Evolutionary conservation across 2,329 filamentous ascomycete genomes (phyloP).

Genomic region (Neospermospora avenae): DNA sequence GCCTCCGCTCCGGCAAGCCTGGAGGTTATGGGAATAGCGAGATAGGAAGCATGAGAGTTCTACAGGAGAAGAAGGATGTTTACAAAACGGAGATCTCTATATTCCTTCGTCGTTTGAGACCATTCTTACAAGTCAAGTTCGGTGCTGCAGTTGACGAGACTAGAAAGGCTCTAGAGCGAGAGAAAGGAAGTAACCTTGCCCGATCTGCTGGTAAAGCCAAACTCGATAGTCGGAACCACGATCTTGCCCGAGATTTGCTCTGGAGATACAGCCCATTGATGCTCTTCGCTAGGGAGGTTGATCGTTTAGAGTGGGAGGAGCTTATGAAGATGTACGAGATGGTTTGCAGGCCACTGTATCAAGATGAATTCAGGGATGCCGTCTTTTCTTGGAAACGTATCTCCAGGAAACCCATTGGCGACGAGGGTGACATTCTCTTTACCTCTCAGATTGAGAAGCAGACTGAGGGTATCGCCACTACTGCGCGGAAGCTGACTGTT

Average conservation of each 20-base stretch:
- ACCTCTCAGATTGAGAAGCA: slow-evolving; percentile 82
- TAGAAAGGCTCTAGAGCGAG: slow-evolving; percentile 52
- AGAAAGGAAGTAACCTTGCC: slow-evolving; percentile 51
- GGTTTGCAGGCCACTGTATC: slow-evolving; percentile 73
- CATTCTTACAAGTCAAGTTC: slow-evolving; percentile 80
- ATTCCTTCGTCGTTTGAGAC: slow-evolving; percentile 76
- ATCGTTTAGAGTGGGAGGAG: slow-evolving; percentile 75
- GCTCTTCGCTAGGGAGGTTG: slow-evolving; percentile 83
- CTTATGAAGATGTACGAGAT: slow-evolving; percentile 78
- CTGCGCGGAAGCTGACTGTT: slow-evolving; percentile 86
- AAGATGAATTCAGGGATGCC: slow-evolving; percentile 76
- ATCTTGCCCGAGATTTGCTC: slow-evolving; percentile 66
- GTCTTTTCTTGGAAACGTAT: slow-evolving; percentile 76
- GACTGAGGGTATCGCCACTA: slow-evolving; percentile 70
- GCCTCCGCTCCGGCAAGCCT: slow-evolving; percentile 34
- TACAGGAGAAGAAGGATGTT: slow-evolving; percentile 90
- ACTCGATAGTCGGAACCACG: slow-evolving; percentile 68
- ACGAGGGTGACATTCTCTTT: slow-evolving; percentile 84
- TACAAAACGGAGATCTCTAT: slow-evolving; percentile 72
- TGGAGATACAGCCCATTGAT: slow-evolving; percentile 89
- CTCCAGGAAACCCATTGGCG: slow-evolving; percentile 69
- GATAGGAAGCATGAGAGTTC: slow-evolving; percentile 80
- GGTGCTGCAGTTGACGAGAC: slow-evolving; percentile 70
- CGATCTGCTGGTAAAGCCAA: slow-evolving; percentile 50
- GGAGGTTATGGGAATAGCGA: slow-evolving; percentile 47